phyloP scores from a whole-genome alignment of 176 grass and related monocot species.

The Oryza rufipogon region DNA sequence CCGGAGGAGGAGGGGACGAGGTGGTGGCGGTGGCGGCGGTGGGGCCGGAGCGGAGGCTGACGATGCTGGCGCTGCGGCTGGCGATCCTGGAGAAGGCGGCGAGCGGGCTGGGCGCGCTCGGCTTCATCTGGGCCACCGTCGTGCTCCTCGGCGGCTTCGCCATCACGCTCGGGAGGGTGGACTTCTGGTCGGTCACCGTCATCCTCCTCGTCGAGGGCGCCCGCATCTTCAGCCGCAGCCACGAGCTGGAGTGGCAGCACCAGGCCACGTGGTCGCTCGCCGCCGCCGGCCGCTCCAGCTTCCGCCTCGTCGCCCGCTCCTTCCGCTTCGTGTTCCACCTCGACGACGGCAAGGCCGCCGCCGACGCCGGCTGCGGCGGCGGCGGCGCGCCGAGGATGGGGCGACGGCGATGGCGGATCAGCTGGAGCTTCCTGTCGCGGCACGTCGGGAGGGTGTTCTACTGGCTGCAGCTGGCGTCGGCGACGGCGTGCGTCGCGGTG shows the following conservation, averaged over 20 bases:
- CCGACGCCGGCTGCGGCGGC: neutral
- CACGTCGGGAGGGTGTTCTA: slow-evolving; percentile 61
- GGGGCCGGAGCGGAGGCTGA: slow-evolving; percentile 66
- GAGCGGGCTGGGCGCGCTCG: slow-evolving; percentile 78
- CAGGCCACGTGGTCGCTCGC: slow-evolving; percentile 76
- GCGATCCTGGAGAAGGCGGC: slow-evolving; percentile 86
- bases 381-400: neutral
- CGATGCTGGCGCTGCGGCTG: slow-evolving; percentile 72
- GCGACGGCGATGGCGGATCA: neutral
- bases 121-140: slow-evolving; percentile 93
- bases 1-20: neutral
- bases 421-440: slow-evolving; percentile 37
- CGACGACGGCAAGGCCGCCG: neutral
- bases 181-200: slow-evolving; percentile 81
- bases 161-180: slow-evolving; percentile 52
- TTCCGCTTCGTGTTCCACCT: slow-evolving; percentile 51
- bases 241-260: slow-evolving; percentile 97
- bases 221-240: slow-evolving; percentile 87
- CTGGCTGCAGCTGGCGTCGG: slow-evolving; percentile 79
- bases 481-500: slow-evolving; percentile 60
- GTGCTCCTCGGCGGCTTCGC: slow-evolving; percentile 88
- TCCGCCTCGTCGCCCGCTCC: slow-evolving; percentile 54
- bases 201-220: slow-evolving; percentile 82
- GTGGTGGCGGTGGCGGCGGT: neutral
- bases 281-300: slow-evolving; percentile 55